phyloP scores from a whole-genome alignment of 345 rosid genomes.

The Rhizophora apiculata region DNA sequence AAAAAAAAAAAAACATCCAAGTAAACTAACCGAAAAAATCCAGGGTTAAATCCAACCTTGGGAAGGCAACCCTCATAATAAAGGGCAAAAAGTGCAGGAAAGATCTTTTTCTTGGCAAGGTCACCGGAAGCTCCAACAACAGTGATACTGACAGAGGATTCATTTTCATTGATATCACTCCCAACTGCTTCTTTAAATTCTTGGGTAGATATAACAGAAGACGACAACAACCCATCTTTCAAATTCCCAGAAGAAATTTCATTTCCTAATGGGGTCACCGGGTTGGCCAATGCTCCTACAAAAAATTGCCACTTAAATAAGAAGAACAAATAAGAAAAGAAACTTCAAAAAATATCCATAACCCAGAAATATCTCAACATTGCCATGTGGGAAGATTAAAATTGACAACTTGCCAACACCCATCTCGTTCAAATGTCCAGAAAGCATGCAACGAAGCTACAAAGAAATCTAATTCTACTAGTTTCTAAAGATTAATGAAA shows the following conservation, averaged over 20 bases:
- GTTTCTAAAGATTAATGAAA: too few species aligned
- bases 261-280: constrained; percentile 34
- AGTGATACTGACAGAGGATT: constrained; percentile 81
- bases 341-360: background rate
- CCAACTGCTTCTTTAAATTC: constrained; percentile 37
- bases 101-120: constrained; percentile 99
- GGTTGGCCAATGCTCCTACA: constrained; percentile 58
- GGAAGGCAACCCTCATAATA: constrained; percentile 95
- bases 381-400: background rate
- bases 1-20: constrained; percentile 1
- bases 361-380: background rate
- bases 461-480: background rate
- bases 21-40: background rate
- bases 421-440: too few species aligned
- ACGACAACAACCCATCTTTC: constrained; percentile 43
- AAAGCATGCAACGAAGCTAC: background rate
- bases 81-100: constrained; percentile 97
- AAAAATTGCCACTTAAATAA: constrained; percentile 11
- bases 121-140: constrained; percentile 99
- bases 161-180: constrained; percentile 40
- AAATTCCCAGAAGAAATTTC: constrained; percentile 41
- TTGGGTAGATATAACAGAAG: constrained; percentile 38
- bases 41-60: constrained; percentile 43
- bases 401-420: background rate
- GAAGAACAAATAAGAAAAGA: background rate